These are phyloP conservation scores for Emergomyces orientalis DNA, from an alignment of 2,329 filamentous ascomycete genomes.

Conservation along the genomic window DNA sequence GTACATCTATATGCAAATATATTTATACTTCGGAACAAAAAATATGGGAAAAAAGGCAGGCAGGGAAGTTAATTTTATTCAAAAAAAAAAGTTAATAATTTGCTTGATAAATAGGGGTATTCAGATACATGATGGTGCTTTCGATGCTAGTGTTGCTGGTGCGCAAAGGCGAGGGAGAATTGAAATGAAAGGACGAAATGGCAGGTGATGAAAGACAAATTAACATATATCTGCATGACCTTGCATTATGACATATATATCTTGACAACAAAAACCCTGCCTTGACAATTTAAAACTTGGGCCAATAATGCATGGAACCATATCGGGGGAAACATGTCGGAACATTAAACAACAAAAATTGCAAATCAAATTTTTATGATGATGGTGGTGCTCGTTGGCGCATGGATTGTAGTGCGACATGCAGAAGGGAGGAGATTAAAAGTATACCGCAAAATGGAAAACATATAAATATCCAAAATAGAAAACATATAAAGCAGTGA, in stretches of 20 bases:
- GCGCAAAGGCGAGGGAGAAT: neutral
- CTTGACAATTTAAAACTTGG: neutral
- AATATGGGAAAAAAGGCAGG: neutral
- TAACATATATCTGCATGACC: neutral
- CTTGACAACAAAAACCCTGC: neutral
- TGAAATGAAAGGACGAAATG: neutral
- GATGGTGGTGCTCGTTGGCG: neutral
- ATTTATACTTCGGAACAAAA: neutral
- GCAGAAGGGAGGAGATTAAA: no score
- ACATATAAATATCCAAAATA: neutral
- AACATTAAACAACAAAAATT: neutral
- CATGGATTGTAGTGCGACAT: no score
- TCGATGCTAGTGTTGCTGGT: neutral
- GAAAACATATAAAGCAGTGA: neutral
- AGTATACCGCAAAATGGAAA: neutral
- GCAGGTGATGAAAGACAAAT: no score
- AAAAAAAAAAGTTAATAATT: neutral
- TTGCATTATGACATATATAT: neutral
- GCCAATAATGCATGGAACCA: neutral
- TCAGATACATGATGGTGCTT: slow-evolving; percentile 1
- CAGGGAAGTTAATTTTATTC: neutral
- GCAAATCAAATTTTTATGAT: neutral
- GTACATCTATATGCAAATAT: no score
- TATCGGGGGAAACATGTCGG: neutral
- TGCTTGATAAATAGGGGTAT: neutral